Conservation (phyloP, 2,329 filamentous ascomycete genomes). For the Sclerotinia minor region DNA sequence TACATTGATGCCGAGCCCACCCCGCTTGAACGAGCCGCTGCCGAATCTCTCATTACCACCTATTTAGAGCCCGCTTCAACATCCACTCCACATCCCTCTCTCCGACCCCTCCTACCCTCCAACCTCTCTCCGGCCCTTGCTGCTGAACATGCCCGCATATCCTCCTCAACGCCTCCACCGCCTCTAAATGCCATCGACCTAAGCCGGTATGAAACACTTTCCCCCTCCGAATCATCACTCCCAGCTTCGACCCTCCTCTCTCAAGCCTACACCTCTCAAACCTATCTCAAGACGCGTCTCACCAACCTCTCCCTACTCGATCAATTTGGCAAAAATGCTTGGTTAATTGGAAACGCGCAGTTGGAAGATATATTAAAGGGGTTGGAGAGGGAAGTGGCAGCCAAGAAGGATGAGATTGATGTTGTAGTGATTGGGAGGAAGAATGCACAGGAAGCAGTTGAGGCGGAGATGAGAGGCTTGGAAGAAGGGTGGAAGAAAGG, state of each 20-base stretch:
- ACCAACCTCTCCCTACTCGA: conserved; percentile 37
- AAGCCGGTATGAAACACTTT: conserved; percentile 73
- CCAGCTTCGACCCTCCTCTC: conserved; percentile 43
- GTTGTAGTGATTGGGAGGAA: conserved; percentile 69
- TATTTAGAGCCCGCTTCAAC: conserved; percentile 52
- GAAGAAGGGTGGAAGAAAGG: conserved; percentile 79
- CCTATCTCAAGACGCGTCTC: conserved; percentile 52
- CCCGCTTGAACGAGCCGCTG: conserved; percentile 60
- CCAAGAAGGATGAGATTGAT: conserved; percentile 68
- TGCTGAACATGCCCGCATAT: conserved; percentile 55
- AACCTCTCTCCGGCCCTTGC: conserved; percentile 66
- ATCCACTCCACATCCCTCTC: conserved; percentile 49
- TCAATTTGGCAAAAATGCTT: conserved; percentile 74
- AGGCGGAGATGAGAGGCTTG: conserved; percentile 69
- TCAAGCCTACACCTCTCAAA: conserved; percentile 57
- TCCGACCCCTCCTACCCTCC: conserved; percentile 57
- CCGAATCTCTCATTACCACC: conserved; percentile 66
- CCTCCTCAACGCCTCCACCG: conserved; percentile 34
- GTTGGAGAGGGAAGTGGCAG: conserved; percentile 74
- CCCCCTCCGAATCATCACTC: conserved; percentile 52
- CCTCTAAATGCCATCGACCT: conserved; percentile 69
- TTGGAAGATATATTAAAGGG: conserved; percentile 69
- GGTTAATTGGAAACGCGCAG: conserved; percentile 82
- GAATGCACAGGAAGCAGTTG: conserved; percentile 67
- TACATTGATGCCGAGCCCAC: conserved; percentile 77